Percentiles rank a stretch among this genome's conserved stretches.
Evolutionary conservation across 169 alveolate species (phyloP).

Genomic region (Eimeria maxima): DNA sequence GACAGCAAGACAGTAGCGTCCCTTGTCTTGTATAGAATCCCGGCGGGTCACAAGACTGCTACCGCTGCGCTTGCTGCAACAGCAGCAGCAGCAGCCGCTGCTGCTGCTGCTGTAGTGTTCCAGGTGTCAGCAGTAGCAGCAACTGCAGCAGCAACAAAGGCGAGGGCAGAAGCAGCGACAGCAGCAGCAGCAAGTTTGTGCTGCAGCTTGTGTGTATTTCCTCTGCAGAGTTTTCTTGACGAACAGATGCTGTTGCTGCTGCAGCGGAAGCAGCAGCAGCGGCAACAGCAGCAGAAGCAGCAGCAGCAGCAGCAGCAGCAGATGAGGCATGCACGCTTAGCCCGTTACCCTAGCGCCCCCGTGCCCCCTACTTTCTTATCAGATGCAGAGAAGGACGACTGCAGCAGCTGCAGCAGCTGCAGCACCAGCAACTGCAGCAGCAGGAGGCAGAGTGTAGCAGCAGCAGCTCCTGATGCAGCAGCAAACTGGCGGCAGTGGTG

Average conservation of each 20-base stretch:
- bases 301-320: not conserved
- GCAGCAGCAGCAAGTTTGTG: not conserved
- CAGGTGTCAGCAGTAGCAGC: not conserved
- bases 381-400: slow-evolving; percentile 6
- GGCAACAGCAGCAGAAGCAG: too few species aligned
- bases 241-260: not conserved
- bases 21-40: too few species aligned
- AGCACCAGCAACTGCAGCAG: slow-evolving; percentile 30
- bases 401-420: not conserved
- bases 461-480: slow-evolving; percentile 61
- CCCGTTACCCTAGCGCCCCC: slow-evolving; percentile 33
- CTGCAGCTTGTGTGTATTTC: not conserved
- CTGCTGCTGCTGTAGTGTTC: too few species aligned
- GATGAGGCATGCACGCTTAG: not conserved
- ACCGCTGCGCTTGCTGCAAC: not conserved
- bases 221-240: not conserved
- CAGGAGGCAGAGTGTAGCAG: not conserved
- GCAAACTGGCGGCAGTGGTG: not conserved
- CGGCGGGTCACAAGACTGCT: not conserved
- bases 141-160: not conserved
- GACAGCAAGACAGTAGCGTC: not conserved
- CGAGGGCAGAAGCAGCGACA: not conserved
- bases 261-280: too few species aligned
- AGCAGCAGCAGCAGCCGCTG: not conserved
- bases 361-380: slow-evolving; percentile 2